Percentiles rank a stretch among this genome's conserved stretches.
phyloP scores from a whole-genome alignment of 768 basidiomycete species.

The Leccinum broughii region DNA sequence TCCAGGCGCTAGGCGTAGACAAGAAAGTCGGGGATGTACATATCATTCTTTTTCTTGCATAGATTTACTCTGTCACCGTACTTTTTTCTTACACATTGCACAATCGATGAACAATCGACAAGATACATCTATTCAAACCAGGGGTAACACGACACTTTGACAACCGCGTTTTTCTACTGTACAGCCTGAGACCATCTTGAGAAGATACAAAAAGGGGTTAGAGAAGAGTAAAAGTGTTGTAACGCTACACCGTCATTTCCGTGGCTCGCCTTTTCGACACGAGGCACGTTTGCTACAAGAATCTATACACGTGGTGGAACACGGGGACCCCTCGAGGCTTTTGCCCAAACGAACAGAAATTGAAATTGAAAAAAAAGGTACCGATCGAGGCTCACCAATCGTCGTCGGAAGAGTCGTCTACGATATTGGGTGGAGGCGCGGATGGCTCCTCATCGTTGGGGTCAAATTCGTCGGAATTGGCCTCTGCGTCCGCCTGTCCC shows the following conservation, averaged over 20 bases:
- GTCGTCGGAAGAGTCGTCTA: constrained; percentile 29
- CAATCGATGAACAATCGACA: too few species aligned
- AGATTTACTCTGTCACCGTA: background rate
- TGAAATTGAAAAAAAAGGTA: background rate
- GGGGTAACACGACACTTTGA: too few species aligned
- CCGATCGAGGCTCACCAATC: constrained; percentile 24
- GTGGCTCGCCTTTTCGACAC: background rate
- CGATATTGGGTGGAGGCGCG: constrained; percentile 5
- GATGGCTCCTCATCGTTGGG: constrained; percentile 14
- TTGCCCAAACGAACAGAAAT: background rate
- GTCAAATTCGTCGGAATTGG: background rate
- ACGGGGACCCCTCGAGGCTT: background rate
- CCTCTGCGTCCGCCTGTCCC: too few species aligned
- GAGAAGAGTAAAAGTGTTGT: too few species aligned
- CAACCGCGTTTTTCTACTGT: background rate
- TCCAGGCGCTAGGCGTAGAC: constrained; percentile 11
- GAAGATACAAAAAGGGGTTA: background rate
- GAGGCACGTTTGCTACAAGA: background rate
- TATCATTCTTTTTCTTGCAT: background rate
- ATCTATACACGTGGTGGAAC: background rate
- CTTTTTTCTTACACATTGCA: background rate
- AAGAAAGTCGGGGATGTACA: constrained; percentile 11
- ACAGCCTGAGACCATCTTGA: background rate
- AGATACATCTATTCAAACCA: too few species aligned
- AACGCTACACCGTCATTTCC: background rate